phyloP scores from a whole-genome alignment of 2,329 filamentous ascomycete species.

The Fusarium newnesense region DNA sequence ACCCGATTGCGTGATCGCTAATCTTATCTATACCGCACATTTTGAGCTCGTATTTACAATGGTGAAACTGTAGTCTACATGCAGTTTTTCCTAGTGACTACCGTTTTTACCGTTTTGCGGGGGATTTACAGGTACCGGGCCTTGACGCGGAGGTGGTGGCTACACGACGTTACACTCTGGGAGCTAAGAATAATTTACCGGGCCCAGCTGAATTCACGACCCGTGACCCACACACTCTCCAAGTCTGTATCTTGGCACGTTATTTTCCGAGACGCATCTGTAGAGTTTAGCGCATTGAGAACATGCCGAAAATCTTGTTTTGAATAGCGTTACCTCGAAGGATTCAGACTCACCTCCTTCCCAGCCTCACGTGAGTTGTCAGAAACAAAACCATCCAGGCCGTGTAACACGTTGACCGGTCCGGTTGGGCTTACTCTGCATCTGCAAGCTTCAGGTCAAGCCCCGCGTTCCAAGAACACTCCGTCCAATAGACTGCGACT shows the following conservation, averaged over 20 bases:
- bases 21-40: background rate
- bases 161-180: background rate
- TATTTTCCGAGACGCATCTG: background rate
- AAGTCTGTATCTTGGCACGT: background rate
- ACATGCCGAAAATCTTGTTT: background rate
- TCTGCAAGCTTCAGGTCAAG: background rate
- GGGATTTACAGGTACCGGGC: conserved; percentile 14
- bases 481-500: background rate
- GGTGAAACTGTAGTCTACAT: background rate
- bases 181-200: background rate
- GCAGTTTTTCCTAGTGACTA: background rate
- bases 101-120: background rate
- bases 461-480: background rate
- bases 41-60: background rate
- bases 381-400: background rate
- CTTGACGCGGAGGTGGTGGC: background rate
- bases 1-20: conserved; percentile 7
- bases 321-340: background rate
- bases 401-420: conserved; percentile 12
- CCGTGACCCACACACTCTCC: background rate
- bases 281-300: background rate
- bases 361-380: conserved; percentile 3
- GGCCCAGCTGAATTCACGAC: background rate
- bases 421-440: conserved; percentile 9
- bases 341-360: background rate